Evolutionary conservation across 768 basidiomycete genomes (phyloP).

Genomic region (Rhodotorula toruloides): DNA sequence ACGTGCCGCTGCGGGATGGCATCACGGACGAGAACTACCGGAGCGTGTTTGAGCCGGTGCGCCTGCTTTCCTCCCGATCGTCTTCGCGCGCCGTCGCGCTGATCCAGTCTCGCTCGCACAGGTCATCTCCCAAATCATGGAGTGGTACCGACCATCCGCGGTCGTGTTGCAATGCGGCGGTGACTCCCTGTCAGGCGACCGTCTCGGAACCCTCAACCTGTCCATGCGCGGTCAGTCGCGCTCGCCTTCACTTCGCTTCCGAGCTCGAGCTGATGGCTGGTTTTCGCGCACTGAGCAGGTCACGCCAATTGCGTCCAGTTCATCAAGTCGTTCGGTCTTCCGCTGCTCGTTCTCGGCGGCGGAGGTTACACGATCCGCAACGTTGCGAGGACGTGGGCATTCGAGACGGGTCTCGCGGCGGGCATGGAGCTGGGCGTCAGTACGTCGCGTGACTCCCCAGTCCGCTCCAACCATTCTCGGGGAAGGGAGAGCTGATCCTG

Average conservation of each 20-base stretch:
- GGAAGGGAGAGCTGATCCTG: not conserved
- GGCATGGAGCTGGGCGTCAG: conserved; percentile 85
- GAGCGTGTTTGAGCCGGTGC: conserved; percentile 87
- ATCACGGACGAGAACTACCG: conserved; percentile 93
- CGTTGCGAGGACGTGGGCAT: conserved; percentile 95
- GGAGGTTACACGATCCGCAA: conserved; percentile 99
- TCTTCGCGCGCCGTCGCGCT: not conserved
- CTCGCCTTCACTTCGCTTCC: not conserved
- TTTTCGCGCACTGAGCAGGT: conserved; percentile 51
- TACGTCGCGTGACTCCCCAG: conserved; percentile 46
- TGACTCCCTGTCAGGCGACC: conserved; percentile 92
- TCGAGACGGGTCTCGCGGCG: conserved; percentile 95
- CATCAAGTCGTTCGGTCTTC: conserved; percentile 91
- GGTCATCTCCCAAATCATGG: conserved; percentile 92
- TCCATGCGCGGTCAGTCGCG: conserved; percentile 73
- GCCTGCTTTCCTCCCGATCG: conserved; percentile 44
- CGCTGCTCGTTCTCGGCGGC: conserved; percentile 87
- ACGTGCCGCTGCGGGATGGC: conserved; percentile 91
- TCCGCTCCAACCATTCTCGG: not conserved
- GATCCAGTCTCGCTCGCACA: conserved; percentile 43
- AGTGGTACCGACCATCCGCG: conserved; percentile 86
- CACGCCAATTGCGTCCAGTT: conserved; percentile 97
- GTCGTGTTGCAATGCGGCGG: conserved; percentile 97
- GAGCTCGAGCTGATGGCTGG: not conserved
- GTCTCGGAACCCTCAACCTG: conserved; percentile 88